These are phyloP conservation scores for Leccinum obscurum DNA, from an alignment of 768 basidiomycete species.

Conservation along the genomic window DNA sequence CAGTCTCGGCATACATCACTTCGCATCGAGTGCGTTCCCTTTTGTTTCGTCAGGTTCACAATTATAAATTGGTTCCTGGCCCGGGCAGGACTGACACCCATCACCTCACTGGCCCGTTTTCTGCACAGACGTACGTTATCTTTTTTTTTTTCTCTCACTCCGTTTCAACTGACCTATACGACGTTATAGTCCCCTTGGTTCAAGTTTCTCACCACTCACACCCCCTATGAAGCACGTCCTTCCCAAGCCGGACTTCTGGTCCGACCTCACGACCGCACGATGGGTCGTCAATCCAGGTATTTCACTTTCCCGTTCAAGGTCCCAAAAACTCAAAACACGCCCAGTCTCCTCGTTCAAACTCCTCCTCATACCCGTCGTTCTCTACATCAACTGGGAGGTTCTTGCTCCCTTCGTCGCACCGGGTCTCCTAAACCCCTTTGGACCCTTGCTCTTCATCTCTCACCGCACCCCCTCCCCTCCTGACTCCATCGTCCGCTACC, in stretches of 20 bases:
- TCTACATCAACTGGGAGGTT: constrained; percentile 67
- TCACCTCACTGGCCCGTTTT: background rate
- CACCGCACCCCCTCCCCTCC: constrained; percentile 54
- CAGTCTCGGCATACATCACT: background rate
- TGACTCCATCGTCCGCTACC: constrained; percentile 59
- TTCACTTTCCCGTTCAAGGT: background rate
- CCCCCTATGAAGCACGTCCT: constrained; percentile 13
- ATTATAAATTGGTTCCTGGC: background rate
- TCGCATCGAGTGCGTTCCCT: background rate
- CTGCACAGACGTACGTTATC: background rate
- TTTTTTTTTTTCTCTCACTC: background rate
- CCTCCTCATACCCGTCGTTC: constrained; percentile 56
- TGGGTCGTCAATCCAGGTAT: constrained; percentile 79
- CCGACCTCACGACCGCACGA: constrained; percentile 50
- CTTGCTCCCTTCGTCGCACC: constrained; percentile 48
- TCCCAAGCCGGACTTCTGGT: constrained; percentile 36
- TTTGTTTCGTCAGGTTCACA: background rate
- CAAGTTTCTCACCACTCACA: constrained; percentile 16
- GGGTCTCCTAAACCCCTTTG: constrained; percentile 68
- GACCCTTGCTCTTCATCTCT: constrained; percentile 68
- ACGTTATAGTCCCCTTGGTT: background rate
- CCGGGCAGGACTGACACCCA: background rate
- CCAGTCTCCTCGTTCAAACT: constrained; percentile 68
- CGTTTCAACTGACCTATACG: background rate
- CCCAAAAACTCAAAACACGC: background rate